Evolutionary conservation across 2,329 filamentous ascomycete genomes (phyloP), one percentile per base, ranked within the genome.

Genomic region (Apiospora aurea): DNA sequence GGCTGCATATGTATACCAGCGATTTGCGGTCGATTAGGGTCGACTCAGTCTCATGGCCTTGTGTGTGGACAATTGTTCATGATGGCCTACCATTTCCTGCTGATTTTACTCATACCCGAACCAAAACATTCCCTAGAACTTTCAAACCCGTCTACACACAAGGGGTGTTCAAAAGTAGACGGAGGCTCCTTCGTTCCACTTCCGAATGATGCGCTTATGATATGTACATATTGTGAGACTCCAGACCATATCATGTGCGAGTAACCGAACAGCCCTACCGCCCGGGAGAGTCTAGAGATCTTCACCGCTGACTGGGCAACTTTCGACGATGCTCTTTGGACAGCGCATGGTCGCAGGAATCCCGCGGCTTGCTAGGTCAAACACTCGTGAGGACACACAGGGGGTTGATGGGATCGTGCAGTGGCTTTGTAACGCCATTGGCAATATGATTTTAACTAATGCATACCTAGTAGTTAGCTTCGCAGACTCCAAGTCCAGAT

Each of bases 261-360:
- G 34, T 34, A 3, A 41, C 34, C 34, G 41, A n/a, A 61, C 26
- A 24, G 16, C 53, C 53, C 53, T 61, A 34, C 34, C 21, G 34
- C 57, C 57, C 34, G 16, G 2, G 18, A 14, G 16, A 29, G 21
- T n/a, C 57, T 41, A 18, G 18, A 10, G 18, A 13, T 8, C n/a
- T 29, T n/a, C 57, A 41, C 18, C 21, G 11, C 34, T 8, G 34
- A 4, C 16, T 21, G 57, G 34, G 34, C 16, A 64, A 34, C 13
- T 11, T 41, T 41, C 57, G 21, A 41, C 18, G 21, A 64, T 14
- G 18, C 34, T n/a, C 34, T 41, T n/a, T 14, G 34, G 21, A 64
- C 57, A 64, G 34, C 57, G 21, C 57, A 64, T n/a, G 10, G 34
- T 64, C 57, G 57, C 57, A 64, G 57, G 14, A 41, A 24, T 64